phyloP scores from a whole-genome alignment of 2,329 filamentous ascomycete genomes.

The Hymenoscyphus albidus region DNA sequence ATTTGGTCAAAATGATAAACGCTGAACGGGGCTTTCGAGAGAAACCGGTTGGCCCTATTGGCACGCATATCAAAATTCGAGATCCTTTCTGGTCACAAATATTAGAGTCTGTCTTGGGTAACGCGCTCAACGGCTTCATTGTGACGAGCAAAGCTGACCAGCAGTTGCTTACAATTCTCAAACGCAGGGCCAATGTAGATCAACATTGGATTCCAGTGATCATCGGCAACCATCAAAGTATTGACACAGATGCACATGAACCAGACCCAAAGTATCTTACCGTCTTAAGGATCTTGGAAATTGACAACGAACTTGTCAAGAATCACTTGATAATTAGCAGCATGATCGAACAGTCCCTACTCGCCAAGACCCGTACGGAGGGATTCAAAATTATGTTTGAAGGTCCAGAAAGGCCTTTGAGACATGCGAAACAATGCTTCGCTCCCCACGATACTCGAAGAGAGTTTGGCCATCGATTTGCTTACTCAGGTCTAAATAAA shows the following conservation, averaged over 20 bases:
- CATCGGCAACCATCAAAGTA: conserved; percentile 55
- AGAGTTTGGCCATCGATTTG: conserved; percentile 58
- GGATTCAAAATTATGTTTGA: conserved; percentile 67
- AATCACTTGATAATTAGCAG: conserved; percentile 82
- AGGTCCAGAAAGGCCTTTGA: conserved; percentile 44
- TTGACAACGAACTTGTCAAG: conserved; percentile 74
- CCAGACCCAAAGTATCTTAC: conserved; percentile 72
- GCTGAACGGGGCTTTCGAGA: conserved; percentile 64
- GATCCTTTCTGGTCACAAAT: conserved; percentile 81
- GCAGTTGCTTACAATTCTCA: conserved; percentile 60
- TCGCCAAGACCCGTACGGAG: conserved; percentile 65
- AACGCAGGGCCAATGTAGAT: conserved; percentile 52
- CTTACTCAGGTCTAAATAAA: conserved; percentile 39
- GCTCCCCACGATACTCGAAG: conserved; percentile 59
- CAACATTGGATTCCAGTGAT: conserved; percentile 52
- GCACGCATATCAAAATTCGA: conserved; percentile 68
- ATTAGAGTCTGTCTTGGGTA: conserved; percentile 73
- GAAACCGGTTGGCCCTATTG: conserved; percentile 80
- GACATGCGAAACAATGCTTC: conserved; percentile 71
- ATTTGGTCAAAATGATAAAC: conserved; percentile 65
- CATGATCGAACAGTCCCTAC: conserved; percentile 76
- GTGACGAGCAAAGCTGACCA: conserved; percentile 76
- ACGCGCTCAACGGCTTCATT: conserved; percentile 69
- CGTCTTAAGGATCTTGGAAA: conserved; percentile 73
- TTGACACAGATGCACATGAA: conserved; percentile 64